Evolutionary conservation across 2,329 filamentous ascomycete species (phyloP).

Genomic region (Trichophyton rubrum): DNA sequence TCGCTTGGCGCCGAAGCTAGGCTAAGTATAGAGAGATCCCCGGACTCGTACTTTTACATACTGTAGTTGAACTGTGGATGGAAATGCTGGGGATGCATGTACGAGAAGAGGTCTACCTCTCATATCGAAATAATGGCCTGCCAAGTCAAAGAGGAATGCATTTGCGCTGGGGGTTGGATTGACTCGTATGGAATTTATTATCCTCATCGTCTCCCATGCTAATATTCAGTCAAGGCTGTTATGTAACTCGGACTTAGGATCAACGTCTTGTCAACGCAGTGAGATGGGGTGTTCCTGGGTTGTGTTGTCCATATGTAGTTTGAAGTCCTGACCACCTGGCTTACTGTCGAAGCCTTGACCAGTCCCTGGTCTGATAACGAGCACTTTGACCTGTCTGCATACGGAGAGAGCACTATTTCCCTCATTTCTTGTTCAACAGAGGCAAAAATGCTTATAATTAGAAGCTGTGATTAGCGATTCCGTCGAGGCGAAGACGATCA

Average conservation of each 20-base stretch:
- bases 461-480: not conserved
- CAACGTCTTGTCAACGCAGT: not conserved
- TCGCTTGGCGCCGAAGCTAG: constrained; percentile 3
- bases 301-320: not conserved
- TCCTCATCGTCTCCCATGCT: not conserved
- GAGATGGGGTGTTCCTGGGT: too few relatives aligned
- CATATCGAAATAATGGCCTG: not conserved
- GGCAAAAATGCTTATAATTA: not conserved
- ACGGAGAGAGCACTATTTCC: too few relatives aligned
- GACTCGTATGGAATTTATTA: not conserved
- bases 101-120: not conserved
- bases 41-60: not conserved
- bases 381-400: not conserved
- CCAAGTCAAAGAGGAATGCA: not conserved
- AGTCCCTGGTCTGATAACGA: not conserved
- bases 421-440: not conserved
- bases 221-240: not conserved
- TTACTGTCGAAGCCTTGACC: not conserved
- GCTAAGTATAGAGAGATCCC: not conserved
- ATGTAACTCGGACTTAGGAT: not conserved
- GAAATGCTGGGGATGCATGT: not conserved
- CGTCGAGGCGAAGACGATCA: not conserved
- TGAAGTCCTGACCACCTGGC: not conserved
- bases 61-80: not conserved
- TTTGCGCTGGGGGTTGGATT: not conserved